Base-by-base conservation (phyloP, 2,329 filamentous ascomycete species). In the Aspergillus novofumigatus region DNA sequence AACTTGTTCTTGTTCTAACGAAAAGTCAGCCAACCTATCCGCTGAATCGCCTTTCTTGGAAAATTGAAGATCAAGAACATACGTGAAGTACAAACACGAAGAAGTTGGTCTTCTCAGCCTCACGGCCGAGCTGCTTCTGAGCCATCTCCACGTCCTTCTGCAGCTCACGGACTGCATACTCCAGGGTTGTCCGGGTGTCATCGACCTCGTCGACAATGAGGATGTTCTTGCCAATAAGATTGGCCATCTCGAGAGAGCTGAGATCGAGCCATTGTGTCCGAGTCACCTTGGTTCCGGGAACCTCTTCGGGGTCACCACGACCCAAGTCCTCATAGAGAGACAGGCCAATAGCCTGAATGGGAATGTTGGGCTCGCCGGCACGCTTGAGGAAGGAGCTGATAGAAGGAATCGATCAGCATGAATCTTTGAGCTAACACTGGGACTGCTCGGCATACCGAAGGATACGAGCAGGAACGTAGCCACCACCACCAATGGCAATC, bases 211-310 rank as follows among this genome's bases (percentile, higher is more conserved):
- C 92, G 35, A 96, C 92, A 62, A 96, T 96, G 64, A 96, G 81
- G 60, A 96, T 86, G 74, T 90, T 90, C 84, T 95, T 95, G 77
- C 91, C 91, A 62, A 96, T 88, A 70, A 96, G 80, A 77, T 92
- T 92, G 72, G 86, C 83, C 88, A 96, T 94, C 77, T 92, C 87
- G 63, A 96, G 83, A 50, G 88, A 88, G 63, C 83, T 90, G 59
- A 99, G 81, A 76, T 99, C 94, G 57, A 99, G 86, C 94, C 94
- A 99, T 84, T 99, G 94, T 42, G 94, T 97, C 67, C 94, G 90
- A 45, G 91, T 97, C 67, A 99, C 94, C 80, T 95, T 94, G 64
- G 91, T 97, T 65, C 93, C 93, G 47, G 89, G 88, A 62, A 83
- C 79, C 78, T 99, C 94, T 69, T 91, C 81, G 56, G 81, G 78